These are phyloP conservation scores for Scheffersomyces quercinus DNA, from an alignment of 1,139 yeast species.

Conservation along the genomic window DNA sequence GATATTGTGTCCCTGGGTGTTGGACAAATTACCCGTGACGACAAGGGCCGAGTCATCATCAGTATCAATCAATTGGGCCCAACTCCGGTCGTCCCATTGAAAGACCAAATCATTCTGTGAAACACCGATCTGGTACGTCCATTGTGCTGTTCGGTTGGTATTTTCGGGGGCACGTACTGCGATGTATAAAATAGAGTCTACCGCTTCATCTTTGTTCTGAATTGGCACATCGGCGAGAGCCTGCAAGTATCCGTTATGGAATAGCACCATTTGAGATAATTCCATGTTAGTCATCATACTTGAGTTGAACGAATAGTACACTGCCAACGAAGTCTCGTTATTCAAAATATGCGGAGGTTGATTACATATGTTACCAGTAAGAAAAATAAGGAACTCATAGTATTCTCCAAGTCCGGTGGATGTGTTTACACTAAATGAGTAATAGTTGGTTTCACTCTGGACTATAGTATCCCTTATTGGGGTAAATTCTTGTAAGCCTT, in stretches of 20 bases:
- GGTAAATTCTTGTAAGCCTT: slow-evolving; percentile 43
- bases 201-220: slow-evolving; percentile 14
- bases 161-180: slow-evolving; percentile 51
- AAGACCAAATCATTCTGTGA: slow-evolving; percentile 67
- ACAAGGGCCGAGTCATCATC: slow-evolving; percentile 73
- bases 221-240: slow-evolving; percentile 48
- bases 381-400: slow-evolving; percentile 55
- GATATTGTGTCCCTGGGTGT: slow-evolving; percentile 13
- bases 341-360: slow-evolving; percentile 38
- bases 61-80: slow-evolving; percentile 67
- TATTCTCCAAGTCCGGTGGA: slow-evolving; percentile 47
- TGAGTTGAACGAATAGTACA: slow-evolving; percentile 53
- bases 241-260: slow-evolving; percentile 54
- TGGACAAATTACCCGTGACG: slow-evolving; percentile 60
- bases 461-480: slow-evolving; percentile 42
- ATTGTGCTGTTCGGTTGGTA: slow-evolving; percentile 35
- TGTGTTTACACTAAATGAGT: slow-evolving; percentile 47
- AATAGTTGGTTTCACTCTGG: slow-evolving; percentile 43
- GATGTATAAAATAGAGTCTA: slow-evolving; percentile 39
- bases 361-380: slow-evolving; percentile 61
- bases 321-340: slow-evolving; percentile 41
- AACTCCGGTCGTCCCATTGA: slow-evolving; percentile 65
- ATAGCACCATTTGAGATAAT: slow-evolving; percentile 31
- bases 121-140: slow-evolving; percentile 70
- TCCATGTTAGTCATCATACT: slow-evolving; percentile 35